A percentile compares a stretch with the other conserved stretches of the same genome.
These are phyloP conservation scores for Coriaria nepalensis DNA, from an alignment of 306 rosid genomes.

Conservation along the genomic window DNA sequence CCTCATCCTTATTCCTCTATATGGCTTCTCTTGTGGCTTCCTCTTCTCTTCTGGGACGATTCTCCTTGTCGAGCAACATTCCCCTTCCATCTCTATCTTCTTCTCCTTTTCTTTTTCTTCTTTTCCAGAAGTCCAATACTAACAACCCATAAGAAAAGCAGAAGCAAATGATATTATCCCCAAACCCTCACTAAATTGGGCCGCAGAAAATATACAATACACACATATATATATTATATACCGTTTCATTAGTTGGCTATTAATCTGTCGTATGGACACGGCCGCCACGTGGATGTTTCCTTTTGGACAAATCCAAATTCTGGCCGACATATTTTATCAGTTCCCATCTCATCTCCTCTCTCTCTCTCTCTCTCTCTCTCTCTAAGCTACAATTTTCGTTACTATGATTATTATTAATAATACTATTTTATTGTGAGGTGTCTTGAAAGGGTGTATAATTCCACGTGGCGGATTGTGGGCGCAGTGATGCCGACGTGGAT, in stretches of 20 bases:
- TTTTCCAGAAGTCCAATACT: background rate
- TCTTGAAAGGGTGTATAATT: conserved; percentile 7
- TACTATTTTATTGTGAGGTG: background rate
- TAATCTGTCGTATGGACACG: conserved; percentile 42
- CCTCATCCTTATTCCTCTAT: conserved; percentile 96
- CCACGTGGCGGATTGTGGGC: conserved; percentile 23
- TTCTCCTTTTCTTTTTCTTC: background rate
- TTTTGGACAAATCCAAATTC: conserved; percentile 47
- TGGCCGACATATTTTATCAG: conserved; percentile 84
- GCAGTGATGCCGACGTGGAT: conserved; percentile 21
- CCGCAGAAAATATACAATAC: background rate
- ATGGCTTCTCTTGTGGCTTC: conserved; percentile 46
- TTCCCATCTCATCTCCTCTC: conserved; percentile 10
- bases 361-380: background rate
- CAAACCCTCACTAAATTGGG: no score
- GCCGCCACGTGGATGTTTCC: conserved; percentile 89
- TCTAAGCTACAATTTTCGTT: no score
- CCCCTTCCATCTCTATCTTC: conserved; percentile 34
- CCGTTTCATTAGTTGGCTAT: conserved; percentile 72
- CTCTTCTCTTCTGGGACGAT: conserved; percentile 20
- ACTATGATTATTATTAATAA: background rate
- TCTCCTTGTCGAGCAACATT: conserved; percentile 35
- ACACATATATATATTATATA: conserved; percentile 10
- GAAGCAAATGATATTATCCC: background rate
- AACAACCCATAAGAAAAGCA: background rate